Percentiles rank a stretch among this genome's conserved stretches.
Evolutionary conservation across 192 early-diverging fungal genomes (phyloP).

Genomic region (Mortierella hygrophila): DNA sequence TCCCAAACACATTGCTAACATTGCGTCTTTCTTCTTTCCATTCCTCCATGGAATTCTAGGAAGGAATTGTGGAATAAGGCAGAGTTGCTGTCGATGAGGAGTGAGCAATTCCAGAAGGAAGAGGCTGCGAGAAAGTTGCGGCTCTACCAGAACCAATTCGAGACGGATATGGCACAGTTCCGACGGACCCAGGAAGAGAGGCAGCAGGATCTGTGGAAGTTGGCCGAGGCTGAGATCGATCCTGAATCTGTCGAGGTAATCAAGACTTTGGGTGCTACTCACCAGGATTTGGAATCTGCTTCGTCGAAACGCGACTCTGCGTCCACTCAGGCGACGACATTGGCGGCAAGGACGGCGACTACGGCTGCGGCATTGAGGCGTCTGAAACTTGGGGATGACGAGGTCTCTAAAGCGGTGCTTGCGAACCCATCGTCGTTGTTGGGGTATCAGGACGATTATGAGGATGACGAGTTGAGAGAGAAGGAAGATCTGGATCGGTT

Average conservation of each 20-base stretch:
- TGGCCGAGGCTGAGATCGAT: neutral
- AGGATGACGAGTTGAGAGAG: constrained; percentile 25
- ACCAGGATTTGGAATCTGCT: neutral
- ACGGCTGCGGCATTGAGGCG: neutral
- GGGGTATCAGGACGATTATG: neutral
- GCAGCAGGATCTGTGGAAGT: constrained; percentile 29
- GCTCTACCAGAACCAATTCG: constrained; percentile 44
- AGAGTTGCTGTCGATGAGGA: constrained; percentile 33
- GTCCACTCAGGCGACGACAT: neutral
- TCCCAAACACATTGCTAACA: no score
- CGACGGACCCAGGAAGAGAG: constrained; percentile 31
- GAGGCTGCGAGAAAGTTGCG: constrained; percentile 35
- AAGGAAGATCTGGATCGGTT: constrained; percentile 41
- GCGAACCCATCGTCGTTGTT: neutral
- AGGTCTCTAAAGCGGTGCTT: neutral
- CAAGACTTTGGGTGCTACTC: no score
- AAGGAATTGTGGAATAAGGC: constrained; percentile 53
- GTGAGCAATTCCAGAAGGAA: constrained; percentile 46
- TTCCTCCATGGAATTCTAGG: neutral
- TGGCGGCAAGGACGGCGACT: neutral
- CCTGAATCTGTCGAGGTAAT: neutral
- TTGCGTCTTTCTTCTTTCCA: neutral
- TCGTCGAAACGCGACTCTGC: neutral
- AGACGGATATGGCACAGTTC: constrained; percentile 46
- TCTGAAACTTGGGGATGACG: neutral